phyloP scores from a whole-genome alignment of 2,329 filamentous ascomycete species.

The Beauveria sp. region DNA sequence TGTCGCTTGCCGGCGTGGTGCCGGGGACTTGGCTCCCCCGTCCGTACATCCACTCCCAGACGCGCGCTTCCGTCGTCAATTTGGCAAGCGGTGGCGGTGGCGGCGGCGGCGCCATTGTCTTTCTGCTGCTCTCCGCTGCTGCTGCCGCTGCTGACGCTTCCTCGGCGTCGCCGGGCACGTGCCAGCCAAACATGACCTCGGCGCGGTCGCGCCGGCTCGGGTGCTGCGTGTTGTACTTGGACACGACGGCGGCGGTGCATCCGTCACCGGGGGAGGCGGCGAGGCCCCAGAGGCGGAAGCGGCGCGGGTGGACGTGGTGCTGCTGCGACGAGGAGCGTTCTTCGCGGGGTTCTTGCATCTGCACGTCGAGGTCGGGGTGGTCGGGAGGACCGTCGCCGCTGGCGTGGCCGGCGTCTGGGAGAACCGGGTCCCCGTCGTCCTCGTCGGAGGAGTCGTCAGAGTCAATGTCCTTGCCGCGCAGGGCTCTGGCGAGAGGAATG shows the following conservation, averaged over 20 bases:
- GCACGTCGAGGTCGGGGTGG: slow-evolving; percentile 19
- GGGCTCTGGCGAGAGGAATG: slow-evolving; percentile 38
- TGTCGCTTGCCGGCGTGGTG: background rate
- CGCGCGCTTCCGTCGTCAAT: slow-evolving; percentile 45
- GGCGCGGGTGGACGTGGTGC: slow-evolving; percentile 38
- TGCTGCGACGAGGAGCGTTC: slow-evolving; percentile 15
- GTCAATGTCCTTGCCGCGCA: slow-evolving; percentile 27
- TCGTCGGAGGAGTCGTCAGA: slow-evolving; percentile 25
- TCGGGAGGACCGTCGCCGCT: background rate
- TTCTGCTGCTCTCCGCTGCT: background rate
- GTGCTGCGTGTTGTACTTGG: slow-evolving; percentile 40
- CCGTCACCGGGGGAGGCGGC: slow-evolving; percentile 43
- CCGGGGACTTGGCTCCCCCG: slow-evolving; percentile 38
- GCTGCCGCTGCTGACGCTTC: background rate
- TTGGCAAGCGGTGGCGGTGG: slow-evolving; percentile 9
- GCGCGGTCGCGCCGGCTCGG: slow-evolving; percentile 34
- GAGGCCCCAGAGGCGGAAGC: slow-evolving; percentile 47
- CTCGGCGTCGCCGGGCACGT: slow-evolving; percentile 12
- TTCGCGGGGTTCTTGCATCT: slow-evolving; percentile 21
- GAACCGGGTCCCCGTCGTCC: slow-evolving; percentile 11
- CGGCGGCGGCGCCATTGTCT: background rate
- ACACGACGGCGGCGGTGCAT: slow-evolving; percentile 42
- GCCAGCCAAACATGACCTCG: slow-evolving; percentile 30
- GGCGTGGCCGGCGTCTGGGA: background rate
- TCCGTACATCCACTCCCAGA: slow-evolving; percentile 55